A percentile compares a stretch with the other conserved stretches of the same genome.
phyloP scores from a whole-genome alignment of 2,329 filamentous ascomycete genomes.

The Helminthosporium solani region DNA sequence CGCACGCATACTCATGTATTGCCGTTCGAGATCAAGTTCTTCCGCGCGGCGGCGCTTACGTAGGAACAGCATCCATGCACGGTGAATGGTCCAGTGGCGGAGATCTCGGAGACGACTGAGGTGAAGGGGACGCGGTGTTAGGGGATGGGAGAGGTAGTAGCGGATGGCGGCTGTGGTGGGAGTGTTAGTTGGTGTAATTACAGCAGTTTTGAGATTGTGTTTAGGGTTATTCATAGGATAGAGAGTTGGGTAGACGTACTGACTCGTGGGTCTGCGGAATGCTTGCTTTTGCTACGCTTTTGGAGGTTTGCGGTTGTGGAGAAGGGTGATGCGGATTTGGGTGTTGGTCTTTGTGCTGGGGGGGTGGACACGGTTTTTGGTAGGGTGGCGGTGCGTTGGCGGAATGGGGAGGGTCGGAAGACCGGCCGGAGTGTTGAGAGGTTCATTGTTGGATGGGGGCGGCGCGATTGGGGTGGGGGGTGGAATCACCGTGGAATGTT shows the following conservation, averaged over 20 bases:
- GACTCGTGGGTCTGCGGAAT: conserved; percentile 31
- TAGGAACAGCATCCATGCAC: conserved; percentile 83
- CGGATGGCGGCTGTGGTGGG: conserved; percentile 60
- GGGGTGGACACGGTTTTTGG: conserved; percentile 16
- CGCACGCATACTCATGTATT: conserved; percentile 77
- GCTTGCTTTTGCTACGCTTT: conserved; percentile 26
- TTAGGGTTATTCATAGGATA: neutral
- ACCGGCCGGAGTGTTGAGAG: conserved; percentile 26
- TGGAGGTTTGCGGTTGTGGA: conserved; percentile 31
- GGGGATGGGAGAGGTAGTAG: conserved; percentile 69
- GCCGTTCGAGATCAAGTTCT: conserved; percentile 71
- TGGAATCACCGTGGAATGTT: neutral
- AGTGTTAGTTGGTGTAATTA: neutral
- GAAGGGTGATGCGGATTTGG: conserved; percentile 23
- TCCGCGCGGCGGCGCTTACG: conserved; percentile 65
- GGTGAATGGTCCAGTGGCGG: conserved; percentile 98
- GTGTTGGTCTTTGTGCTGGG: conserved; percentile 10
- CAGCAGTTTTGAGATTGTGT: neutral
- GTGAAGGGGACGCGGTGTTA: conserved; percentile 74
- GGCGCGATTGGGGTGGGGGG: conserved; percentile 7
- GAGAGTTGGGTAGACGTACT: conserved; percentile 25
- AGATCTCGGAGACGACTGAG: conserved; percentile 85
- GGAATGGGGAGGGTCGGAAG: conserved; percentile 19
- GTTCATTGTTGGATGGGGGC: conserved; percentile 24
- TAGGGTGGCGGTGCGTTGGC: conserved; percentile 11